Base-by-base conservation (phyloP, 495 filamentous ascomycete species). In the Clohesyomyces aquaticus region DNA sequence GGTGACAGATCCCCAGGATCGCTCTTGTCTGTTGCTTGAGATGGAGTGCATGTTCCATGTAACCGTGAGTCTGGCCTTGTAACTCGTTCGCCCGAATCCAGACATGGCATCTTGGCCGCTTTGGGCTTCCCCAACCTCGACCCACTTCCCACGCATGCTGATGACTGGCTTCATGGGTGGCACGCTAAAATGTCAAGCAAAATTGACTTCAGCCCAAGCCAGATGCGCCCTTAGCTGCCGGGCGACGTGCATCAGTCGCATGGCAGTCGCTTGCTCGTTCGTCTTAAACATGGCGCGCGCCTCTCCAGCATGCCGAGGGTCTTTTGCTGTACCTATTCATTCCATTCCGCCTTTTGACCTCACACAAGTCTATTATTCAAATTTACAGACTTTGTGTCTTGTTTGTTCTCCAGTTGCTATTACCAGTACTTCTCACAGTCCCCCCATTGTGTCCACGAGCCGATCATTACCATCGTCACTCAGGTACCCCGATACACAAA, bases 281-380 rank as follows among this genome's bases (percentile, higher is more conserved):
- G 28, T 45, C 48, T 53, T 61, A 61, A 43, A 18, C 18, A 11
- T 29, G n/a, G 3, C 18, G 58, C 9, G 58, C 32, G 21, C 49
- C 19, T 42, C 58, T 54, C 58, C 58, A 54, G 35, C 9, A 12
- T 28, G 21, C 35, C 41, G 49, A 21, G n/a, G n/a, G n/a, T n/a
- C n/a, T 52, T 53, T 48, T 61, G 32, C 9, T 4, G 18, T 23
- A 54, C 32, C 43, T 1, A 27, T n/a, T n/a, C n/a, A n/a, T n/a
- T n/a, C n/a, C n/a, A n/a, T n/a, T n/a, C n/a, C n/a, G n/a, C n/a
- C n/a, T n/a, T n/a, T n/a, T n/a, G n/a, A n/a, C n/a, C n/a, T n/a
- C n/a, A n/a, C n/a, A n/a, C n/a, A n/a, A n/a, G n/a, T n/a, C n/a
- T n/a, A n/a, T n/a, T n/a, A n/a, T n/a, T n/a, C n/a, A n/a, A n/a